phyloP scores from a whole-genome alignment of 2,329 filamentous ascomycete genomes.

The Fusarium pseudoanthophilum region DNA sequence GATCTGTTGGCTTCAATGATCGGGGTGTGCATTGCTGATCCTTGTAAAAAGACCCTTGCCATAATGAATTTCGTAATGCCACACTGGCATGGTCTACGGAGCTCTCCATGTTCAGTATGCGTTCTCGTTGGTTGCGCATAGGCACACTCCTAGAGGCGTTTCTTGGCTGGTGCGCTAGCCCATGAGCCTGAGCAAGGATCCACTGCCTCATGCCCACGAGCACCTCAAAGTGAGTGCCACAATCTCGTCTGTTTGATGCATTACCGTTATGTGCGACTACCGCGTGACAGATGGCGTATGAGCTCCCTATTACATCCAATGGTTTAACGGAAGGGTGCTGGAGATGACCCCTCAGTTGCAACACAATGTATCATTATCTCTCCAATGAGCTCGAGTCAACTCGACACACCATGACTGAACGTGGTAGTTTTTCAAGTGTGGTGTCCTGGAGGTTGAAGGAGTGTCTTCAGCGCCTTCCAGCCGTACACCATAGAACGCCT shows the following conservation, averaged over 20 bases:
- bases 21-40: constrained; percentile 11
- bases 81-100: constrained; percentile 17
- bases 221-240: constrained; percentile 11
- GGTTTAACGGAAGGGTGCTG: neutral
- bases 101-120: neutral
- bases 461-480: constrained; percentile 14
- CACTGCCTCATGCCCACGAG: neutral
- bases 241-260: constrained; percentile 16
- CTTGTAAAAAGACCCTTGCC: constrained; percentile 25
- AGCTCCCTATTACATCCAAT: neutral
- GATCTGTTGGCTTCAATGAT: constrained; percentile 7
- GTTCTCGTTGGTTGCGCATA: constrained; percentile 11
- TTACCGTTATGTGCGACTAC: constrained; percentile 26
- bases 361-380: constrained; percentile 3
- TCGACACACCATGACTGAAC: constrained; percentile 14
- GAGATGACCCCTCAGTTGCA: constrained; percentile 7
- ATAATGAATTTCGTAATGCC: constrained; percentile 26
- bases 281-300: constrained; percentile 6
- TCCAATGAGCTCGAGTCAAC: neutral
- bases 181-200: constrained; percentile 5
- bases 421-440: constrained; percentile 17
- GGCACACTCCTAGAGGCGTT: constrained; percentile 1
- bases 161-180: constrained; percentile 33
- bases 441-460: constrained; percentile 8
- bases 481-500: constrained; percentile 15